A percentile compares a stretch with the other conserved stretches of the same genome.
phyloP scores from a whole-genome alignment of 2,329 filamentous ascomycete species.

The Xylaria sp. region DNA sequence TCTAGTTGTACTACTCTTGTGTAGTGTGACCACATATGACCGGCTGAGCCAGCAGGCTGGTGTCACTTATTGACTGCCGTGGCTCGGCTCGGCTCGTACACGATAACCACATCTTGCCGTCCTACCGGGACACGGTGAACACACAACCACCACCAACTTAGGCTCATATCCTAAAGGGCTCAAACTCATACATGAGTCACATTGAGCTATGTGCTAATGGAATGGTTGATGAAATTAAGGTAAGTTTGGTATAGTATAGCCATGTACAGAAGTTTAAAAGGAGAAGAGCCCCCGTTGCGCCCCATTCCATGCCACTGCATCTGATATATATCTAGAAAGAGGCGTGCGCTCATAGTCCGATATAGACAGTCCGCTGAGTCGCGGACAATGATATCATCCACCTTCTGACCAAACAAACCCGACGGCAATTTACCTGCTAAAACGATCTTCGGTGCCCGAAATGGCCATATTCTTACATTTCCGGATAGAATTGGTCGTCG shows the following conservation, averaged over 20 bases:
- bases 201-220: not conserved
- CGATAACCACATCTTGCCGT: not conserved
- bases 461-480: conserved; percentile 53
- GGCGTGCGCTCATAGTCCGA: conserved; percentile 12
- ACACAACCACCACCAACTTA: not conserved
- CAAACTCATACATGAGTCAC: not conserved
- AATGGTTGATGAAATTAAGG: conserved; percentile 29
- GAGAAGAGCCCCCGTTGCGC: conserved; percentile 16
- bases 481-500: conserved; percentile 66
- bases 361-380: conserved; percentile 7
- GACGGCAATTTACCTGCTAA: not conserved
- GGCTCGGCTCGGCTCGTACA: not conserved
- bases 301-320: conserved; percentile 29
- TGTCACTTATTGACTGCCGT: not conserved
- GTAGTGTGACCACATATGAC: conserved; percentile 11
- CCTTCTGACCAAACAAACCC: conserved; percentile 2
- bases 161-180: too few species aligned
- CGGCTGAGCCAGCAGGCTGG: not conserved
- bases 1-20: conserved; percentile 12
- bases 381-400: conserved; percentile 4
- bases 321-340: conserved; percentile 32
- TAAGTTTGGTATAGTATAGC: conserved; percentile 30
- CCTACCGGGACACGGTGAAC: not conserved
- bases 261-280: conserved; percentile 33
- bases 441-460: not conserved